These are phyloP conservation scores for Boletus eberwhitei DNA, from an alignment of 768 basidiomycete species.

Conservation along the genomic window DNA sequence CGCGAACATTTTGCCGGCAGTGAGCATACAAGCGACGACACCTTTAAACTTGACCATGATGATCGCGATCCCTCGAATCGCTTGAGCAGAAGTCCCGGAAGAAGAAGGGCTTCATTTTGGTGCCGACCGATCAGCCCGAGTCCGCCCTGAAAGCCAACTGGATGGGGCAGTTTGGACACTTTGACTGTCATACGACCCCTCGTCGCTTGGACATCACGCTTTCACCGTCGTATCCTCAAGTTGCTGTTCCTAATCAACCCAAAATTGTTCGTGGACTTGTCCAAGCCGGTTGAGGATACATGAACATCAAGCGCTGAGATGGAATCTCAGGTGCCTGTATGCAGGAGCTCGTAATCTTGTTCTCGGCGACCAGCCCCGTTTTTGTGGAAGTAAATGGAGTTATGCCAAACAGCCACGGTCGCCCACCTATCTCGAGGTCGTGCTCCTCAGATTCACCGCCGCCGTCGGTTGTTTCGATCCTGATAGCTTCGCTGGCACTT, in stretches of 20 bases:
- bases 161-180: background rate
- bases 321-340: constrained; percentile 20
- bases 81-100: constrained; percentile 22
- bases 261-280: background rate
- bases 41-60: constrained; percentile 21
- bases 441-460: background rate
- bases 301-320: constrained; percentile 11
- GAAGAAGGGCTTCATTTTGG: constrained; percentile 20
- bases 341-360: background rate
- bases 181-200: background rate
- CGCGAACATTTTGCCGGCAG: constrained; percentile 30
- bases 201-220: background rate
- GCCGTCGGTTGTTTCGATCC: constrained; percentile 3
- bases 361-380: background rate
- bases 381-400: background rate
- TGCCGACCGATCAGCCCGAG: constrained; percentile 20
- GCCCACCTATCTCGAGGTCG: constrained; percentile 3
- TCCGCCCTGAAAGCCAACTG: background rate
- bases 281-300: background rate
- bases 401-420: constrained; percentile 2
- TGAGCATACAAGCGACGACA: constrained; percentile 26
- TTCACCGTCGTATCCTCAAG: background rate
- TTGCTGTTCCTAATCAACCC: background rate
- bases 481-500: constrained; percentile 12
- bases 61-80: constrained; percentile 30